Evolutionary conservation across 2,329 filamentous ascomycete genomes (phyloP), one percentile per base, ranked within the genome.

Genomic region (Pseudogymnoascus sp.): DNA sequence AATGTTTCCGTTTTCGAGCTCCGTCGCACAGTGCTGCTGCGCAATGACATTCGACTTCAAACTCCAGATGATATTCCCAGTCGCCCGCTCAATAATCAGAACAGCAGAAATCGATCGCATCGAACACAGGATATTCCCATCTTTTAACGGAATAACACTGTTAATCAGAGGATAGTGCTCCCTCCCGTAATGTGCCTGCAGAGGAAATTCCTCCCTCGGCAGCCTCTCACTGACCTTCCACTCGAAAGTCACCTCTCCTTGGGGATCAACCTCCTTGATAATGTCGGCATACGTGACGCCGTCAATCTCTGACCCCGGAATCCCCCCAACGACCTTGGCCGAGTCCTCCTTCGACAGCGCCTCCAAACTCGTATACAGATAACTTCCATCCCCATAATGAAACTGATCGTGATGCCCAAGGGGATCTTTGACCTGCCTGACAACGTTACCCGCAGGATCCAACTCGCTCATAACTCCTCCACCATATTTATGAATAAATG

Each of bases 121-220:
- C 0, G 76, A 78, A 2, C 76, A 76, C 3, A 79, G 72, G 39
- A 79, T 75, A 52, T 76, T 74, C 1, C 77, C 76, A 33, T 78
- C 75, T 2, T 67, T 66, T 12, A 77, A 67, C 33, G 74, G 72
- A 2, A 71, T 68, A 7, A 79, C 75, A 5, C 73, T 74, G 62
- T 79, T 80, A 64, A 80, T 78, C 2, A 79, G 70, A 1, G 78
- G 76, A 68, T 74, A 79, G 67, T 80, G 77, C 52, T 76, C 74
- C 10, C 74, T 71, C 23, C 74, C 70, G 64, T 74, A 76, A 63
- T 75, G 73, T 4, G 74, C 68, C 35, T 78, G 76, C 1, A 78
- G 70, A 4, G 74, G 71, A 61, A 76, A 80, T 45, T 72, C 69
- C 2, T 72, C 70, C 0, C 71, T 71, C 35, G 74, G 71, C 0